Evolutionary conservation across 2,329 filamentous ascomycete species (phyloP).

Genomic region (Alternaria panax): DNA sequence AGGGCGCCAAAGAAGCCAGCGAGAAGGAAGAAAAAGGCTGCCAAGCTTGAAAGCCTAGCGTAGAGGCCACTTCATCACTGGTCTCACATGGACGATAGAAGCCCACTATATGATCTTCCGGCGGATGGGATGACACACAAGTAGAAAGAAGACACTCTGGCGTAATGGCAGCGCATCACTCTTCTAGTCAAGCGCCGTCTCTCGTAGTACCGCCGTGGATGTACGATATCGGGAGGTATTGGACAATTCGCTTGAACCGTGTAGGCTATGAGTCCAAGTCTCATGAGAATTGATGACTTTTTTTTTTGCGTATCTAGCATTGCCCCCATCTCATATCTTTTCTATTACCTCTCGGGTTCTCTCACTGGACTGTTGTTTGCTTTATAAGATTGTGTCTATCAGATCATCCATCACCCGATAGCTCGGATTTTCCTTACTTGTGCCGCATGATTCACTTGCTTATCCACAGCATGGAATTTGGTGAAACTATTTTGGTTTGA

Average conservation of each 20-base stretch:
- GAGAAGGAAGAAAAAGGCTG: background rate
- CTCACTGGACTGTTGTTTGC: background rate
- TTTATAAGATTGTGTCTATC: background rate
- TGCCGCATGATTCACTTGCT: background rate
- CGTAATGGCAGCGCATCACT: background rate
- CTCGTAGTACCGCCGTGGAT: background rate
- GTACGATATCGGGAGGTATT: no score
- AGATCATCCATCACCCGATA: background rate
- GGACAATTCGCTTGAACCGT: background rate
- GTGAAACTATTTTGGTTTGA: no score
- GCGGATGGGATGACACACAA: background rate
- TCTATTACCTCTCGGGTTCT: background rate
- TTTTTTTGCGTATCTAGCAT: background rate
- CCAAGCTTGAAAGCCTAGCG: background rate
- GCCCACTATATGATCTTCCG: rapidly evolving
- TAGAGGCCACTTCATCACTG: background rate
- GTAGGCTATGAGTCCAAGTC: background rate
- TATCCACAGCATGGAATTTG: background rate
- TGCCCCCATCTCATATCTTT: background rate
- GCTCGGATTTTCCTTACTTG: rapidly evolving
- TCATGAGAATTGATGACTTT: background rate
- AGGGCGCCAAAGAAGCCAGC: background rate
- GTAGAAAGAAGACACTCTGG: background rate
- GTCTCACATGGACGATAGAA: background rate
- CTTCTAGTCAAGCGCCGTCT: background rate